A percentile compares a stretch with the other conserved stretches of the same genome.
Evolutionary conservation across 1,284 basidiomycete species (phyloP).

Genomic region (Pseudozyma sp.): DNA sequence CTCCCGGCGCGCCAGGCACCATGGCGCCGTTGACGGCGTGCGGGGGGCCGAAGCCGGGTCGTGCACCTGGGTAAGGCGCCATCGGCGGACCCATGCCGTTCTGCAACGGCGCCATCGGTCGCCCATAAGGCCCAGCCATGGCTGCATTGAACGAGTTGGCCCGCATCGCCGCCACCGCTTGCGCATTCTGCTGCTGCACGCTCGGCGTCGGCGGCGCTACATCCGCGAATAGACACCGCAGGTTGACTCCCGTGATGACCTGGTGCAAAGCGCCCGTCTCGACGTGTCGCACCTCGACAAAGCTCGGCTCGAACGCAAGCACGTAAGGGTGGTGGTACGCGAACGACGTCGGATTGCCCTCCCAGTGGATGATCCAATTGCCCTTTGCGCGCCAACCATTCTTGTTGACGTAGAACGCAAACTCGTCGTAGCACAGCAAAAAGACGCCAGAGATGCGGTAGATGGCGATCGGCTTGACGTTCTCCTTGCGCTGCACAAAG

Average conservation of each 20-base stretch:
- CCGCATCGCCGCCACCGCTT: conserved; percentile 47
- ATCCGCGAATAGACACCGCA: conserved; percentile 88
- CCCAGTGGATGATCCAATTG: conserved; percentile 96
- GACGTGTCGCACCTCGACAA: conserved; percentile 96
- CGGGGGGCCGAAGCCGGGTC: conserved; percentile 34
- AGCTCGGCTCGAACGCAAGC: conserved; percentile 93
- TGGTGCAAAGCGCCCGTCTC: conserved; percentile 91
- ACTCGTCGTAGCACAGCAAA: conserved; percentile 97
- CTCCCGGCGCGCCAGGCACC: conserved; percentile 35
- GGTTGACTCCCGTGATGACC: conserved; percentile 79
- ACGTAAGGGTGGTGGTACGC: conserved; percentile 97
- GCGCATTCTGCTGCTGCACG: conserved; percentile 44
- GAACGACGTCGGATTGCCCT: conserved; percentile 91
- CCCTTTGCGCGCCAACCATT: conserved; percentile 90
- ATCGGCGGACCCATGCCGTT: conserved; percentile 35
- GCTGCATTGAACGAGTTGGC: conserved; percentile 46
- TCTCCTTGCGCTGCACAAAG: conserved; percentile 90
- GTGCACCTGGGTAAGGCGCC: conserved; percentile 32
- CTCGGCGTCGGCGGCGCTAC: conserved; percentile 79
- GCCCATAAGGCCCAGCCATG: conserved; percentile 36
- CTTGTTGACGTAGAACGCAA: conserved; percentile 98
- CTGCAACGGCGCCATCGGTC: conserved; percentile 31
- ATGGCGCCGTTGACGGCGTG: conserved; percentile 35
- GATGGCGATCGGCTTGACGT: conserved; percentile 92
- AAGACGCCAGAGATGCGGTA: conserved; percentile 98